Conservation (phyloP, 2,329 filamentous ascomycete genomes). For the Penicillium brasilianum region DNA sequence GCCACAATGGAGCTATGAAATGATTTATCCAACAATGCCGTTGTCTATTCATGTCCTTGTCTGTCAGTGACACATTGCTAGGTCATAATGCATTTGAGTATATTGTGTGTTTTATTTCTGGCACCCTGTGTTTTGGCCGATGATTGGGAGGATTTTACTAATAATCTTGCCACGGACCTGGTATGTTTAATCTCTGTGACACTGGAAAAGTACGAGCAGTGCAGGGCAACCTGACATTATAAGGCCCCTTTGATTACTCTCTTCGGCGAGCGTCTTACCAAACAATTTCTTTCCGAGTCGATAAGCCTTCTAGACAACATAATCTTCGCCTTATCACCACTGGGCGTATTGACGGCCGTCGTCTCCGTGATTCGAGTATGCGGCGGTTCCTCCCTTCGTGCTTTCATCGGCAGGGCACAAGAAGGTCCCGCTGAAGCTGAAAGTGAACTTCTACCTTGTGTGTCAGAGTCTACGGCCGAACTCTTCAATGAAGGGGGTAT, state of each 20-base stretch:
- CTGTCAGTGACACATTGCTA: conserved; percentile 8
- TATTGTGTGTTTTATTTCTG: conserved; percentile 23
- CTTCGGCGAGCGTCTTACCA: conserved; percentile 55
- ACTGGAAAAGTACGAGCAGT: fast-evolving
- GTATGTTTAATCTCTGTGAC: conserved; percentile 27
- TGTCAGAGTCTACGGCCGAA: conserved; percentile 53
- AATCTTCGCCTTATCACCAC: conserved; percentile 54
- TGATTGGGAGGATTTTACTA: conserved; percentile 45
- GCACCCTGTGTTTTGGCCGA: conserved; percentile 32
- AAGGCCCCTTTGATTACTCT: conserved; percentile 45
- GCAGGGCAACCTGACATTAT: neutral
- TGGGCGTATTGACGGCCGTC: conserved; percentile 53
- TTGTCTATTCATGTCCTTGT: neutral
- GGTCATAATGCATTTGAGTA: conserved; percentile 9
- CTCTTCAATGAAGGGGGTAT: conserved; percentile 52
- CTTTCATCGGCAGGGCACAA: conserved; percentile 53
- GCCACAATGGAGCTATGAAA: neutral
- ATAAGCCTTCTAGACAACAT: conserved; percentile 50
- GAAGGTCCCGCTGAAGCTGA: conserved; percentile 51
- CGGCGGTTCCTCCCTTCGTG: conserved; percentile 50
- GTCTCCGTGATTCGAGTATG: conserved; percentile 54
- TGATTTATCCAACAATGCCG: neutral
- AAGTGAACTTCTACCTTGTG: conserved; percentile 53
- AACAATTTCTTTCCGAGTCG: conserved; percentile 55
- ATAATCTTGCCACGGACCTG: conserved; percentile 48